Base-by-base conservation (phyloP, 805 yeast species). In the Kodamaea leandrae region DNA sequence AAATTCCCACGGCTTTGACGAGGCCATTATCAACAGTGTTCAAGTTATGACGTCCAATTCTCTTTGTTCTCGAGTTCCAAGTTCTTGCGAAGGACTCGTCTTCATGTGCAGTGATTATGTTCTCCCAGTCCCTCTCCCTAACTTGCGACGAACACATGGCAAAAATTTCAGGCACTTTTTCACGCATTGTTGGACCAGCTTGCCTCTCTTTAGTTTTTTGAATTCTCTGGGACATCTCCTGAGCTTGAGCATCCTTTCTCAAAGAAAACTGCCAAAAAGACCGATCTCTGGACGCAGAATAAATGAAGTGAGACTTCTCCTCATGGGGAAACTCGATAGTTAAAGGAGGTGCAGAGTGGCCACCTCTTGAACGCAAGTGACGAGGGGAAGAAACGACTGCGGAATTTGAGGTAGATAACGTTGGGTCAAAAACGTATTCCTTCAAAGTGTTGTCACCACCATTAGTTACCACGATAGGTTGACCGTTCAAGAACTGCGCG, bases 191-290 rank as follows among this genome's bases (percentile, higher is more conserved):
- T 6, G 66, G 59, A n/a, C 90, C 89, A 4, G 77, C 84, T 39
- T 68, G 65, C 50, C 84, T 53, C 39, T 52, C 54, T 34, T 48
- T 51, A 3, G 56, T 38, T 35, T 66, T 74, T 7, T 68, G 72
- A 15, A 76, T 67, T 49, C 85, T 77, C 63, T 90, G 97, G 0
- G 97, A 89, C 54, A 93, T 66, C 58, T 89, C 95, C 55, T 87
- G 96, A 3, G 96, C 86, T 64, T 93, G 99, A 0, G 97, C 95
- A 61, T 93, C 98, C 60, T 93, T 93, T 53, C 98, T 76, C 39
- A 93, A 70, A 1, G 98, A 90, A 54, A 93, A 91, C 6, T 80
- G 76, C 98, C 98, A 93, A 51, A 95, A 74, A 2, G 95, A 75
- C 53, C 77, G 74, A 63, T 93, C 99, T 48, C 81, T 75, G 0